phyloP scores from a whole-genome alignment of 768 basidiomycete genomes.

The Panaeolus papilionaceus region DNA sequence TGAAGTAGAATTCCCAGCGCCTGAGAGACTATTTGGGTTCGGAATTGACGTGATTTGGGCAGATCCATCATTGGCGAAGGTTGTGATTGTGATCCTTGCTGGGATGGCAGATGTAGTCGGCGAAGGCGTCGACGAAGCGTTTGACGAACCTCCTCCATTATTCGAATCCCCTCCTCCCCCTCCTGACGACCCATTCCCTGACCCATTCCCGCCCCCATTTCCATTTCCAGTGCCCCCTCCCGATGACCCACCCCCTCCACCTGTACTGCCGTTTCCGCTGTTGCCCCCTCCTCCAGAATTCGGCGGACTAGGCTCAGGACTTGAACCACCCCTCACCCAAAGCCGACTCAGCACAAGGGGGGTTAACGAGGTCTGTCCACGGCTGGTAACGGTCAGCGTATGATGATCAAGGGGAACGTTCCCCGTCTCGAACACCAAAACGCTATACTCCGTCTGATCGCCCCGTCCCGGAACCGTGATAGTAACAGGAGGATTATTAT shows the following conservation, averaged over 20 bases:
- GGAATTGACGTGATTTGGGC: constrained; percentile 3
- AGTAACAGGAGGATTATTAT: constrained; percentile 25
- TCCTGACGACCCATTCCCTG: neutral
- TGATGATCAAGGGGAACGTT: constrained; percentile 27
- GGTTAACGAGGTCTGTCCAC: constrained; percentile 26
- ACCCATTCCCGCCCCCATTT: neutral
- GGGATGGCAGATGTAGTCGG: neutral
- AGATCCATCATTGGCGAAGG: neutral
- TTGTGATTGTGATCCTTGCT: neutral
- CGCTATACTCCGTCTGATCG: constrained; percentile 26
- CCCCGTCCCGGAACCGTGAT: constrained; percentile 28
- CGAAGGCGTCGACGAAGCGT: neutral
- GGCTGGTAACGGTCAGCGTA: constrained; percentile 30
- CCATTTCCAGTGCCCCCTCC: neutral
- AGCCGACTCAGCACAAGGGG: constrained; percentile 29
- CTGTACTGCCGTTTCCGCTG: neutral
- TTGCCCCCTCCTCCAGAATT: neutral
- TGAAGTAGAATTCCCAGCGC: neutral
- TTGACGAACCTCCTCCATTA: neutral
- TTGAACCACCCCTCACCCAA: neutral
- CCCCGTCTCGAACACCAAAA: constrained; percentile 29
- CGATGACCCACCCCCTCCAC: neutral
- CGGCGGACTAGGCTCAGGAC: constrained; percentile 1
- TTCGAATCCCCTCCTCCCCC: neutral
- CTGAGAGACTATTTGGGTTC: neutral